Conservation (phyloP, 331 rosid species). For the Malus hybrid region DNA sequence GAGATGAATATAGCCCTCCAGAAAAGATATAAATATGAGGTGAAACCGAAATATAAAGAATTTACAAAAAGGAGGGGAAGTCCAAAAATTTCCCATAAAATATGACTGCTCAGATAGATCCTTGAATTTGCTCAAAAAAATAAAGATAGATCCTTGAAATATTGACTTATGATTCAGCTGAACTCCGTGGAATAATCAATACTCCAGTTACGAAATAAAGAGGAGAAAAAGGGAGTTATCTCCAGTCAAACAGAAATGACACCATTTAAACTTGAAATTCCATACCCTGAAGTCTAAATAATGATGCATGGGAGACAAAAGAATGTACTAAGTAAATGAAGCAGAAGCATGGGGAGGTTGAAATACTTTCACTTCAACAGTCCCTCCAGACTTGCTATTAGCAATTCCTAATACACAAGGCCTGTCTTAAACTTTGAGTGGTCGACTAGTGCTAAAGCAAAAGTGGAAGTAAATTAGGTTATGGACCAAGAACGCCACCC, state of each 20-base stretch:
- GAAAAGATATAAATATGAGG: not conserved
- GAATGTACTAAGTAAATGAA: not conserved
- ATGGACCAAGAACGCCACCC: not conserved
- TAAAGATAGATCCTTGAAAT: too few relatives aligned
- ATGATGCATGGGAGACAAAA: not conserved
- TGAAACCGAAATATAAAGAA: conserved; percentile 1
- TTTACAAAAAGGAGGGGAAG: not conserved
- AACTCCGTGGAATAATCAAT: not conserved
- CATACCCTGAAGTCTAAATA: not conserved
- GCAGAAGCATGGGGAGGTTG: not conserved
- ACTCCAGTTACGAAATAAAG: not conserved
- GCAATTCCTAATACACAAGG: not conserved
- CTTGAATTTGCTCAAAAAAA: too few relatives aligned
- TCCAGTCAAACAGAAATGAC: not conserved
- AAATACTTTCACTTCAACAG: not conserved
- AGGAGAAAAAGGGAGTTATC: not conserved
- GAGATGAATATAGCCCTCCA: not conserved
- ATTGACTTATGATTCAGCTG: not conserved
- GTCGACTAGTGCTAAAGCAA: not conserved
- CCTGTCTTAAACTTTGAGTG: not conserved
- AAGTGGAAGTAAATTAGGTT: not conserved
- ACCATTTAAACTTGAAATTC: not conserved
- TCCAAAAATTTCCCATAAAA: not conserved
- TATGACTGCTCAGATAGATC: not conserved
- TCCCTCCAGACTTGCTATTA: not conserved